Base-by-base conservation (phyloP, 768 basidiomycete genomes). In the Suillus paluster region DNA sequence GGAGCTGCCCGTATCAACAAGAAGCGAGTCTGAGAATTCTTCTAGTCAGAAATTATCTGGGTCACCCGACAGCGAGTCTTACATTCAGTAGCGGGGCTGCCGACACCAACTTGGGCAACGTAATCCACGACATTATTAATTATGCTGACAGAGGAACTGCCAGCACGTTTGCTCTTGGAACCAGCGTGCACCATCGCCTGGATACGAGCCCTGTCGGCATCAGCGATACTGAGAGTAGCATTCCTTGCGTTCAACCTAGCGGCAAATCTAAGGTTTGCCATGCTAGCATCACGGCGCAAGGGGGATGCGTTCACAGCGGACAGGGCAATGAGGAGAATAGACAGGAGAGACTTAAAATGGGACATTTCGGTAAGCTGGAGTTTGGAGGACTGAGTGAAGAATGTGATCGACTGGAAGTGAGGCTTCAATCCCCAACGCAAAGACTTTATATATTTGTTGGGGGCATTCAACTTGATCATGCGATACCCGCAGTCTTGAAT, bases 1-100 rank as follows among this genome's bases (percentile, higher is more conserved):
- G 3, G 72, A 63, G 57, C 74, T 77, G 42, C 75, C 75, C 1
- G 75, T 76, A 46, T 77, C 75, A 12, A 77, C 55, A 12, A 75
- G 36, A 17, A 76, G 66, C 5, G 65, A 62, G 48, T 66, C 77
- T 77, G 39, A 14, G 17, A 4, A n/a, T 23, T 36, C 44, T 27
- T 27, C 4, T 21, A 54, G 14, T 59, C 44, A 57, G n/a, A 34
- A 38, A 21, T 7, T 14, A 25, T 23, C 11, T 12, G 2, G 12
- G 8, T 19, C 25, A 25, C 2, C 3, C 12, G n/a, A 38, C 21
- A 7, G 11, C 27, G 23, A n/a, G 25, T 52, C 73, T 42, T 39
- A 78, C 75, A 73, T 41, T 68, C 44, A 17, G 67, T 71, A 2
- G 69, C 34, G 8, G 75, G 74, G 7, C 4, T 46, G n/a, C 74